Conservation (phyloP, 768 basidiomycete species). For the Leccinum boreale region DNA sequence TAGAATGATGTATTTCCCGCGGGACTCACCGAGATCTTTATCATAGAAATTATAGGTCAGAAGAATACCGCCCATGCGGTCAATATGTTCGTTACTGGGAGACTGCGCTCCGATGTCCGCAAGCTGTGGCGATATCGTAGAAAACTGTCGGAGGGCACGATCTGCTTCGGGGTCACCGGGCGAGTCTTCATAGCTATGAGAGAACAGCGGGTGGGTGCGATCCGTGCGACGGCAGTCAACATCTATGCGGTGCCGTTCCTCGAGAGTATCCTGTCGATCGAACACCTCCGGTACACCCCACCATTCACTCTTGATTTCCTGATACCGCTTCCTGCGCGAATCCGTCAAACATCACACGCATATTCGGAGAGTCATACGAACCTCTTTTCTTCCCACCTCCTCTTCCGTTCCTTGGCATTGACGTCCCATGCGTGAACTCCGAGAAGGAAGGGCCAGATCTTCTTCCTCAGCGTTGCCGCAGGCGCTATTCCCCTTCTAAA, state of each 20-base stretch:
- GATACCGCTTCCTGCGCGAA: conserved; percentile 60
- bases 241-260: conserved; percentile 92
- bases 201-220: conserved; percentile 87
- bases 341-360: conserved; percentile 12
- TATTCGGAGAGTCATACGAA: conserved; percentile 27
- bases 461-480: conserved; percentile 55
- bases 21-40: conserved; percentile 72
- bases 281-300: conserved; percentile 79
- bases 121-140: conserved; percentile 72
- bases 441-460: conserved; percentile 88
- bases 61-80: conserved; percentile 79
- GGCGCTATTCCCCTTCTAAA: conserved; percentile 71
- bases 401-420: conserved; percentile 56
- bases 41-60: conserved; percentile 91
- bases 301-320: conserved; percentile 75
- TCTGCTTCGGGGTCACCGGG: conserved; percentile 53
- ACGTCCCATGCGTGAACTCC: conserved; percentile 82
- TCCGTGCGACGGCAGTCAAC: conserved; percentile 98
- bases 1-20: neutral
- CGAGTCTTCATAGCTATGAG: conserved; percentile 38
- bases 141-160: conserved; percentile 46
- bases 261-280: conserved; percentile 73
- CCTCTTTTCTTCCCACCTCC: conserved; percentile 63
- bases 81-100: conserved; percentile 88
- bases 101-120: conserved; percentile 82